Evolutionary conservation across 345 rosid genomes (phyloP).

Genomic region (Carallia pectinifolia): DNA sequence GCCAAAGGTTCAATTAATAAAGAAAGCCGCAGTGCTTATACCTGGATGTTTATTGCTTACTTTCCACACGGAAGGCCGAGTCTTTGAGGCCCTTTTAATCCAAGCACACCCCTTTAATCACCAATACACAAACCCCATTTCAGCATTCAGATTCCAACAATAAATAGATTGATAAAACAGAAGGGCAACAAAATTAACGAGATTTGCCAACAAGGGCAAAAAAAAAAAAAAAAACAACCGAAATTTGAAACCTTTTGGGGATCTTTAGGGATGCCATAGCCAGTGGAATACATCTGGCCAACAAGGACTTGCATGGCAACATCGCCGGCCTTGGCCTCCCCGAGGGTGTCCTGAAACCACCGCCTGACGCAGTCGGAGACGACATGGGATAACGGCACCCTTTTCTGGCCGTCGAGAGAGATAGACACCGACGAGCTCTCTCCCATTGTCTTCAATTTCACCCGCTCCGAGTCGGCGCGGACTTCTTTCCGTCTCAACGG

Average conservation of each 20-base stretch:
- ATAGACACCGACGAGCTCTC: slow-evolving; percentile 2
- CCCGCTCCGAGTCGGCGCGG: slow-evolving; percentile 29
- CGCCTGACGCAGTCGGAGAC: slow-evolving; percentile 64
- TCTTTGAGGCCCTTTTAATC: slow-evolving; percentile 67
- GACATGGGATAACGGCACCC: slow-evolving; percentile 59
- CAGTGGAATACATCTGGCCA: slow-evolving; percentile 79
- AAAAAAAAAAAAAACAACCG: background rate
- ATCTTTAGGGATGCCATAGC: slow-evolving; percentile 74
- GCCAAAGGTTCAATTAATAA: background rate
- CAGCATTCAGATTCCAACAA: background rate
- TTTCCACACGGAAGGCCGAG: slow-evolving; percentile 61
- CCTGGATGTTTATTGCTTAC: slow-evolving; percentile 67
- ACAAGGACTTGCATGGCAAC: slow-evolving; percentile 72
- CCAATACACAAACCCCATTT: background rate
- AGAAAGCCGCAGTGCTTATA: slow-evolving; percentile 17
- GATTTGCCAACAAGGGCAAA: background rate
- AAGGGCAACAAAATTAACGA: slow-evolving; percentile 6
- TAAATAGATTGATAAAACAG: background rate
- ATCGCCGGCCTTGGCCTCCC: slow-evolving; percentile 74
- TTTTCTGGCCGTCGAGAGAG: slow-evolving; percentile 25
- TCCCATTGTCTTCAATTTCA: slow-evolving; percentile 39
- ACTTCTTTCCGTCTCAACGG: slow-evolving; percentile 25
- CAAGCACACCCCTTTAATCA: slow-evolving; percentile 60
- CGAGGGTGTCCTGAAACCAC: slow-evolving; percentile 81
- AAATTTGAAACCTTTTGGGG: slow-evolving; percentile 50